Evolutionary conservation across 495 filamentous ascomycete genomes (phyloP).

Genomic region (Penicillium chermesinum): DNA sequence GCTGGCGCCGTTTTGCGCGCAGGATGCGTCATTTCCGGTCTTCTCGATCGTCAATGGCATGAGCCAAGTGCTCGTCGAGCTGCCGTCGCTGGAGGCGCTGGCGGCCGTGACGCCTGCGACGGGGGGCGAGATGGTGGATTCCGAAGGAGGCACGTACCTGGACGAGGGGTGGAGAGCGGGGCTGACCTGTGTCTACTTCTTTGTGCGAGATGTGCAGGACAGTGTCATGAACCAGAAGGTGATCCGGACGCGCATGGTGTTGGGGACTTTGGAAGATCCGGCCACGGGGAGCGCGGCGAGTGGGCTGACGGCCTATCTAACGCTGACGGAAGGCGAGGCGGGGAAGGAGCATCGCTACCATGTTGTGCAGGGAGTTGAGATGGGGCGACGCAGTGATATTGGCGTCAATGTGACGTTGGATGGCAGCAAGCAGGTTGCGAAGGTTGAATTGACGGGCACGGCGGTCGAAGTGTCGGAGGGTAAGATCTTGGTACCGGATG

Average conservation of each 20-base stretch:
- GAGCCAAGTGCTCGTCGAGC: slow-evolving; percentile 58
- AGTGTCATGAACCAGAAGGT: slow-evolving; percentile 23
- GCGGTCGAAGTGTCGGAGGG: slow-evolving; percentile 58
- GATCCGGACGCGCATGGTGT: slow-evolving; percentile 46
- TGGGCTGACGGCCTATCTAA: slow-evolving; percentile 54
- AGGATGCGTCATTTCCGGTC: slow-evolving; percentile 19
- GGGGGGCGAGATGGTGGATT: slow-evolving; percentile 18
- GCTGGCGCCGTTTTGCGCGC: slow-evolving; percentile 19
- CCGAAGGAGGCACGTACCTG: slow-evolving; percentile 23
- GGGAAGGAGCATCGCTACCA: slow-evolving; percentile 36
- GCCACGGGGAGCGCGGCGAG: slow-evolving; percentile 65
- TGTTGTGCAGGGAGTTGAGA: slow-evolving; percentile 73
- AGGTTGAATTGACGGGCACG: slow-evolving; percentile 49
- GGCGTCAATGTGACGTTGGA: slow-evolving; percentile 38
- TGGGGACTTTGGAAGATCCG: slow-evolving; percentile 57
- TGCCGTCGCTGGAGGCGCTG: slow-evolving; percentile 41
- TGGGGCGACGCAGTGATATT: slow-evolving; percentile 64
- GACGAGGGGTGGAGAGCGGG: slow-evolving; percentile 57
- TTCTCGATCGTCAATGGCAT: slow-evolving; percentile 53
- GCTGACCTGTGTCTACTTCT: slow-evolving; percentile 54
- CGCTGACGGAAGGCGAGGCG: slow-evolving; percentile 34
- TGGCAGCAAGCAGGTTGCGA: slow-evolving; percentile 33
- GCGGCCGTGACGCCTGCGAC: slow-evolving; percentile 23
- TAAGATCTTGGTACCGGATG: slow-evolving; percentile 26
- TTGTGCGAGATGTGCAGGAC: slow-evolving; percentile 40